Base-by-base conservation (phyloP, 1,284 basidiomycete genomes). In the Microbotryomycetes sp. region DNA sequence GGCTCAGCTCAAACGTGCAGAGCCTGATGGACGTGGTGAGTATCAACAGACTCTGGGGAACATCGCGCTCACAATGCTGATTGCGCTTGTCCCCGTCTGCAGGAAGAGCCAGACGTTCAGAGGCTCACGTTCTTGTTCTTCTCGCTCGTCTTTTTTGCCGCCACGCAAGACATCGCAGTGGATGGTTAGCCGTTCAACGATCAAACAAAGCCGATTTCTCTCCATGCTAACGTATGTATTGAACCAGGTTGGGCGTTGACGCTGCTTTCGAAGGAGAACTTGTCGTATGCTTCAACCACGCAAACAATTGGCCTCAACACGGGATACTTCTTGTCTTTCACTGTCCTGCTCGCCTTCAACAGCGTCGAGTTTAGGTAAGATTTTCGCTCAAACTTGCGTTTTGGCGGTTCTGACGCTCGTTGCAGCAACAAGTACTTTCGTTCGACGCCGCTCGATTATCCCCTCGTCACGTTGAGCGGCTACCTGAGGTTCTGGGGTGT, bases 111-210 rank as follows among this genome's bases (percentile, higher is more conserved):
- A 45, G 84, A 96, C 76, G 81, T 98, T 52, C 75, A 80, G 54
- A 83, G 87, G 70, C 80, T 99, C 59, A 97, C 96, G 2, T 78
- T 83, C 57, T 79, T 94, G 46, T 99, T 97, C 73, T 92, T 92
- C 18, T 82, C 85, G 6, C 83, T 99, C 45, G 93, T 97, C 49
- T 83, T 93, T 64, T 88, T 98, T 68, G 94, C 96, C 18, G 96
- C 96, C 5, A 98, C 96, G 0, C 96, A 99, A 83, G 94, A 98
- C 75, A 97, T 97, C 66, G 94, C 94, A 52, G 94, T 98, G 21
- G 94, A 98, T 73, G 94, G 89, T 88, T 41, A 48, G 56, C 51
- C 57, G 18, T 51, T 9, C 24, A 41, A 41, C 18, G 23, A 29
- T 15, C 11, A 23, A 11, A 46, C 41, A 45, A 48, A n/a, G 4